Base-by-base conservation (phyloP, 2,329 filamentous ascomycete species). In the Sporothrix inflata region DNA sequence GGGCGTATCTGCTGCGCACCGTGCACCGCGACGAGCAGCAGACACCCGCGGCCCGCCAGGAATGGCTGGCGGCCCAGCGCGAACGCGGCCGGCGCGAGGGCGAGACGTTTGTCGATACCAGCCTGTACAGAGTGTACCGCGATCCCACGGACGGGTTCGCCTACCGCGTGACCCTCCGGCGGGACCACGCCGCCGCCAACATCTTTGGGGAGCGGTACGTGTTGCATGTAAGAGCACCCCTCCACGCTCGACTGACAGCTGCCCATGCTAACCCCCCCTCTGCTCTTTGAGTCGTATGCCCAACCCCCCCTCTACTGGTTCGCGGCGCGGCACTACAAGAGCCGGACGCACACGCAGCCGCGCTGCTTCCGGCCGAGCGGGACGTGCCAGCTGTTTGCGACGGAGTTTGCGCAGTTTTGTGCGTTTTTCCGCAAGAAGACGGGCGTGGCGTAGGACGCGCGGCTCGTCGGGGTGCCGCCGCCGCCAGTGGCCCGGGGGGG, bases 261-360 rank as follows among this genome's bases (percentile, higher is more conserved):
- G n/a, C n/a, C n/a, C n/a, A n/a, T n/a, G n/a, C n/a, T n/a, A n/a
- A n/a, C n/a, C n/a, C n/a, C n/a, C n/a, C n/a, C n/a, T n/a, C n/a
- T n/a, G n/a, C 84, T 94, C 68, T 92, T 89, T 81, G 88, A 93
- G 79, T 91, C 90, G 5, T 84, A 88, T 73, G 82, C 85, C 12
- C 80, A 81, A 16, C 90, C 90, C 0, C 83, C 82, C 73, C 85
- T 87, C 0, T 94, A 93, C 81, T 86, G 85, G 75, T 87, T 88
- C 61, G 87, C 87, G 8, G 85, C 84, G 63, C 87, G 87, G 70
- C 83, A 82, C 75, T 83, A 82, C 76, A 83, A 83, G 69, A 82
- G 80, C 71, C 83, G 80, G 7, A 79, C 80, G 7, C 80, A 81
- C 72, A 77, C 75, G 6, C 78, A 80, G 21, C 78, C 83, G 7